Evolutionary conservation across 1,284 basidiomycete species (phyloP).

Genomic region (Tilletia setariae): DNA sequence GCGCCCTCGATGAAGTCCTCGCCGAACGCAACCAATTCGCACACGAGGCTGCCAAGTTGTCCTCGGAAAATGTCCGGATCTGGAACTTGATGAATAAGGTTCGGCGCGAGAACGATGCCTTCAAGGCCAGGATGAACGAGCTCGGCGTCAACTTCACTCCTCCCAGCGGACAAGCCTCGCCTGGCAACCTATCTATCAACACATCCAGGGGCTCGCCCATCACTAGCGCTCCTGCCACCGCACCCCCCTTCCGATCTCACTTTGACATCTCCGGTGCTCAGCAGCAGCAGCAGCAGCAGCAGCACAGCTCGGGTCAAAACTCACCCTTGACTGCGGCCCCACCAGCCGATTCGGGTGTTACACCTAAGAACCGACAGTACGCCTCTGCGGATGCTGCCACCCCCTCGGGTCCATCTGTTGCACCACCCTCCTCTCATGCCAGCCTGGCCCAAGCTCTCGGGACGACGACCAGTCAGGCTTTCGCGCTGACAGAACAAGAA

Average conservation of each 20-base stretch:
- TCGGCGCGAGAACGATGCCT: conserved; percentile 43
- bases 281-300: too few species aligned
- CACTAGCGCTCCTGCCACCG: conserved; percentile 16
- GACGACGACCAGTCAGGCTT: conserved; percentile 19
- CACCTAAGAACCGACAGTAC: not conserved
- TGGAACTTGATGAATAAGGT: conserved; percentile 48
- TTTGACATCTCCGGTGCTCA: too few species aligned
- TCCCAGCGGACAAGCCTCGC: conserved; percentile 19
- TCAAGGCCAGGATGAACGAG: conserved; percentile 33
- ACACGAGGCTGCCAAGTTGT: conserved; percentile 40
- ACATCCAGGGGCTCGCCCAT: conserved; percentile 24
- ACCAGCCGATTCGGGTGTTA: not conserved
- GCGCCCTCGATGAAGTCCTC: conserved; percentile 41
- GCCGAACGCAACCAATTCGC: conserved; percentile 44
- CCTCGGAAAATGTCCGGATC: conserved; percentile 44
- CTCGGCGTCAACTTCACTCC: conserved; percentile 22
- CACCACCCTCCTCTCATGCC: conserved; percentile 7
- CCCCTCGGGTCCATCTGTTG: too few species aligned
- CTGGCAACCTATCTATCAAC: too few species aligned
- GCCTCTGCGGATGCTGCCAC: conserved; percentile 15
- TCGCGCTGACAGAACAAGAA: not conserved
- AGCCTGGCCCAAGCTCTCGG: conserved; percentile 11
- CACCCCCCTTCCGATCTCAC: not conserved
- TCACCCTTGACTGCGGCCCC: not conserved
- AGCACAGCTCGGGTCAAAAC: not conserved